Evolutionary conservation across 1,284 basidiomycete genomes (phyloP), one percentile per base, ranked within the genome.

Genomic region (Trichosporon sp.): DNA sequence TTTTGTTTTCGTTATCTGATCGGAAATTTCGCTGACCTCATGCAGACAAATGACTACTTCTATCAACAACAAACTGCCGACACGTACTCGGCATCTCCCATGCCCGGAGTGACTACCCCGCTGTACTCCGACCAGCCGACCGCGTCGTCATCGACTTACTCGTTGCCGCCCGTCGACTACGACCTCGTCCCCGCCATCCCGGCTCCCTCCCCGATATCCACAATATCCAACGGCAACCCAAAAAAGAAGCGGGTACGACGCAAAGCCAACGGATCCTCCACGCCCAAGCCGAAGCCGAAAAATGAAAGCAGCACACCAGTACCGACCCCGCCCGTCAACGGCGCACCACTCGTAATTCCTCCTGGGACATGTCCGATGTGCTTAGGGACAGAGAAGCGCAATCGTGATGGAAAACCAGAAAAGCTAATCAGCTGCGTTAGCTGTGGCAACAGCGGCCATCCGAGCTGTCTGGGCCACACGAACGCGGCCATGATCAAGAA

Each of bases 381-480:
- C 29, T n/a, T 60, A 3, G 56, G 56, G 18, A 31, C 56, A n/a
- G 66, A 66, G 21, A 72, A 72, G 65, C 72, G 72, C 38, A 75
- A 76, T 62, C 68, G 74, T 51, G 65, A 66, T 8, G 68, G 74
- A 1, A 69, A 60, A n/a, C 64, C 69, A 32, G 80, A 83, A 64
- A 66, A 72, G 29, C 80, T 82, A 75, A 74, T 80, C 53, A 76
- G 75, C 53, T 83, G 82, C 66, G 44, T 67, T 2, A 58, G 62
- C 13, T 83, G 82, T 66, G 80, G 81, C 1, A 71, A 78, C 64
- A 76, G 76, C 25, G 80, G 80, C 2, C 93, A 96, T 80, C 89
- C 90, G 8, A 88, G 87, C 60, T 96, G 93, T 78, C 86, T 95
- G 83, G 69, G 69, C 2, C 65, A 66, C 65, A 69, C 62, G 21